Evolutionary conservation across 2,329 filamentous ascomycete species (phyloP).

Genomic region (Teratosphaeria nubilosa): DNA sequence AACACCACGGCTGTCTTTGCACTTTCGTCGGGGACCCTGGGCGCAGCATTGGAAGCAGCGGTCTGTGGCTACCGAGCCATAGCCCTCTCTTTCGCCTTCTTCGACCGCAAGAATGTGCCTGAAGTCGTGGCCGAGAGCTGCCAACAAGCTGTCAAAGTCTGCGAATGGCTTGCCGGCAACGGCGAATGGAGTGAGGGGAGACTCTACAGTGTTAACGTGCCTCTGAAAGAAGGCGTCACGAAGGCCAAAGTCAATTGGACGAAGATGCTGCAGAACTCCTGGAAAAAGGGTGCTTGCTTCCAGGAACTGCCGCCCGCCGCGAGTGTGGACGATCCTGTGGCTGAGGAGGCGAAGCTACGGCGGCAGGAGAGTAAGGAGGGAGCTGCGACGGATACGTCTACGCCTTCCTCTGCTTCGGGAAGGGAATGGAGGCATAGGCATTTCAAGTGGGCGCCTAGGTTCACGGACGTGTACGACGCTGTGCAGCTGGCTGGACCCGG

Average conservation of each 20-base stretch:
- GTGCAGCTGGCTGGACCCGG: conserved; percentile 71
- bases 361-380: conserved; percentile 45
- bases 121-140: conserved; percentile 69
- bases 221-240: conserved; percentile 64
- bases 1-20: conserved; percentile 43
- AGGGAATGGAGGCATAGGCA: conserved; percentile 63
- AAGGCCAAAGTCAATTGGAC: conserved; percentile 69
- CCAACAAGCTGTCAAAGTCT: conserved; percentile 61
- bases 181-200: conserved; percentile 53
- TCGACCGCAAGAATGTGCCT: conserved; percentile 72
- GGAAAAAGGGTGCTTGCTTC: conserved; percentile 78
- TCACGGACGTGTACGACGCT: conserved; percentile 76
- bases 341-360: conserved; percentile 63
- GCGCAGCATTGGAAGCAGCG: conserved; percentile 40
- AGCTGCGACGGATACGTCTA: conserved; percentile 23
- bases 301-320: conserved; percentile 59
- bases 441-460: conserved; percentile 89
- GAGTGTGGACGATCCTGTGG: conserved; percentile 47
- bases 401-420: conserved; percentile 19
- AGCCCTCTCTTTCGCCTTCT: conserved; percentile 85
- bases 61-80: conserved; percentile 49
- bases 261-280: conserved; percentile 80
- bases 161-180: conserved; percentile 67
- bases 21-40: conserved; percentile 39
- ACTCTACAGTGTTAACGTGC: conserved; percentile 86